Evolutionary conservation across 441 rosid genomes (phyloP).

Genomic region (Pelargonium myrrhifolium): DNA sequence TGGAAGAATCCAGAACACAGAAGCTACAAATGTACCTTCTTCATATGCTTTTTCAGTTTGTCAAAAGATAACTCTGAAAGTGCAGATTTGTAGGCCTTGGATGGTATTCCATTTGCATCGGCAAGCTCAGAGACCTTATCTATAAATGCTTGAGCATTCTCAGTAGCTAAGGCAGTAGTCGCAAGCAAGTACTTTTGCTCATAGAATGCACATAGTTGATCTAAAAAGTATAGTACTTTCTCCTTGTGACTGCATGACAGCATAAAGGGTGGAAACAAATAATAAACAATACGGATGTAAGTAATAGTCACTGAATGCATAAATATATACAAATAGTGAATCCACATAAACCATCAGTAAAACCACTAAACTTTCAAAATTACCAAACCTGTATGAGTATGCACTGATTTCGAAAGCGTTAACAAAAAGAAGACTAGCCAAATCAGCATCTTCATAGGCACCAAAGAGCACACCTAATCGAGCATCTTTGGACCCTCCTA

Average conservation of each 20-base stretch:
- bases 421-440: slow-evolving; percentile 50
- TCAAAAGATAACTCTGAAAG: slow-evolving; percentile 43
- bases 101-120: slow-evolving; percentile 58
- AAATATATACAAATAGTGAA: neutral
- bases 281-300: neutral
- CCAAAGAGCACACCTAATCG: slow-evolving; percentile 81
- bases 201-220: slow-evolving; percentile 62
- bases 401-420: slow-evolving; percentile 63
- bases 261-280: slow-evolving; percentile 21
- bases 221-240: slow-evolving; percentile 66
- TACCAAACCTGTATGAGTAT: slow-evolving; percentile 65
- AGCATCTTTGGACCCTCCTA: slow-evolving; percentile 68
- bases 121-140: slow-evolving; percentile 68
- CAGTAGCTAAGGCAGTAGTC: slow-evolving; percentile 48
- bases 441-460: slow-evolving; percentile 43
- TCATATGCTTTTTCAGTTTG: slow-evolving; percentile 38
- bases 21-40: slow-evolving; percentile 43
- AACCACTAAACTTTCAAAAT: slow-evolving; percentile 13
- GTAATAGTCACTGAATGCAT: neutral
- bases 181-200: slow-evolving; percentile 49
- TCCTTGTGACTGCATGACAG: slow-evolving; percentile 61
- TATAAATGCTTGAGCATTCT: slow-evolving; percentile 44
- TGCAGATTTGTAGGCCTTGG: slow-evolving; percentile 47
- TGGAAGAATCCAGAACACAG: slow-evolving; percentile 8
- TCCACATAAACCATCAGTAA: slow-evolving; percentile 4